A percentile compares a stretch with the other conserved stretches of the same genome.
Conservation (phyloP, 2,329 filamentous ascomycete species). For the Talaromyces amestolkiae region DNA sequence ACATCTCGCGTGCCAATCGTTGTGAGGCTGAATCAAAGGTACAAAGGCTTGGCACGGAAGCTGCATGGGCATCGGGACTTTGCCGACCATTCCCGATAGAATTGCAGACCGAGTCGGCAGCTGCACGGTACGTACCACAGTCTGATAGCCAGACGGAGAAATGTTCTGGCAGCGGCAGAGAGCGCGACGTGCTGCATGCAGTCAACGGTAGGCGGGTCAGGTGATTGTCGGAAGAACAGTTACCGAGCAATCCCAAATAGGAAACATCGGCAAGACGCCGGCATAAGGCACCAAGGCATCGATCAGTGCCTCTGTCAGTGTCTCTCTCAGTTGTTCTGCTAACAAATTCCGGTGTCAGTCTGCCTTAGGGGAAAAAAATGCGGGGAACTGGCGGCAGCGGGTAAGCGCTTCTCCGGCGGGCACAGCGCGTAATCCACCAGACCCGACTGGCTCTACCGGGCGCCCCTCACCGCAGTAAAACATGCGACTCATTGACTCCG, state of each 20-base stretch:
- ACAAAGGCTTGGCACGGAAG: not conserved
- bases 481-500: not conserved
- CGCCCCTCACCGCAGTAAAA: not conserved
- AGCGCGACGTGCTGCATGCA: not conserved
- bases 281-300: not conserved
- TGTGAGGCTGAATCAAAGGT: not conserved
- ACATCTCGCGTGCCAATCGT: not conserved
- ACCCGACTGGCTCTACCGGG: not conserved
- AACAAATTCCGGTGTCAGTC: too few relatives aligned
- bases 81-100: not conserved
- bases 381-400: slow-evolving; percentile 4
- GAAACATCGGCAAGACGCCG: not conserved
- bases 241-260: not conserved
- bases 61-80: not conserved
- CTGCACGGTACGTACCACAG: not conserved
- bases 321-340: too few relatives aligned
- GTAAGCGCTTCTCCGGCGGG: slow-evolving; percentile 17
- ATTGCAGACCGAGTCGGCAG: not conserved
- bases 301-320: not conserved
- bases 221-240: not conserved
- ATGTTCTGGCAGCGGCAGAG: not conserved
- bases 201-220: not conserved
- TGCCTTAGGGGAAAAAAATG: not conserved
- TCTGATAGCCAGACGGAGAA: not conserved
- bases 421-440: not conserved